Base-by-base conservation (phyloP, 495 filamentous ascomycete species). In the Neurospora tetrasperma region DNA sequence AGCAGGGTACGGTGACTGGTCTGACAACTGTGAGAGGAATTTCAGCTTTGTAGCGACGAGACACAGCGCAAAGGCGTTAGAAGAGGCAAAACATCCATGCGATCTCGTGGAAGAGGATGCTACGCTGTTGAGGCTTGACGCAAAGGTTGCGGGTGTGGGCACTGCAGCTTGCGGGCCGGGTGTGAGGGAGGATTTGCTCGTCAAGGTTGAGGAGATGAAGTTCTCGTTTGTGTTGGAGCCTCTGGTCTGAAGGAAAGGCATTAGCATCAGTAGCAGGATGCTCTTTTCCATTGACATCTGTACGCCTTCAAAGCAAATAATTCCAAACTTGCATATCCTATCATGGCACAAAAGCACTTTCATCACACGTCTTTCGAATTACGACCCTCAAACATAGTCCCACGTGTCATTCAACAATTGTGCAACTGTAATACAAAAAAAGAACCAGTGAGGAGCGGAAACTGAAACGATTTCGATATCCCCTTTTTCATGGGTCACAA, bases 141-240 rank as follows among this genome's bases (percentile, higher is more conserved):
- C 81, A 8, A 81, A 78, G 42, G 84, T 86, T 71, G 84, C 85
- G 71, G 89, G 88, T 0, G 79, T 91, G 0, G 89, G 89, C 3
- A 90, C 84, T n/a, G 89, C 84, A 23, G 85, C 85, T 20, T 90
- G 88, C 78, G 89, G 89, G n/a, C 89, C 88, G 0, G 81, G 82
- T 31, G 87, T 87, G 1, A 79, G 85, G 77, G 84, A 89, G 23
- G 80, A 89, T 70, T 71, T 79, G 73, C 42, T 77, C 42, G 79
- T 77, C 42, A 72, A 72, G 20, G 78, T 79, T 23, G 75, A 77
- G 73, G 75, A 78, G 41, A 73, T 78, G 72, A 74, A 48, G 39
- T 80, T 80, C 62, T 72, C 69, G 38, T 80, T 79, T 66, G 40
- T 70, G 0, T 54, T 80, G 69, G 75, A 76, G 62, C 40, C 71